Percentiles rank a stretch among this genome's conserved stretches.
phyloP scores from a whole-genome alignment of 2,329 filamentous ascomycete genomes.

The Cytospora paraplurivora region DNA sequence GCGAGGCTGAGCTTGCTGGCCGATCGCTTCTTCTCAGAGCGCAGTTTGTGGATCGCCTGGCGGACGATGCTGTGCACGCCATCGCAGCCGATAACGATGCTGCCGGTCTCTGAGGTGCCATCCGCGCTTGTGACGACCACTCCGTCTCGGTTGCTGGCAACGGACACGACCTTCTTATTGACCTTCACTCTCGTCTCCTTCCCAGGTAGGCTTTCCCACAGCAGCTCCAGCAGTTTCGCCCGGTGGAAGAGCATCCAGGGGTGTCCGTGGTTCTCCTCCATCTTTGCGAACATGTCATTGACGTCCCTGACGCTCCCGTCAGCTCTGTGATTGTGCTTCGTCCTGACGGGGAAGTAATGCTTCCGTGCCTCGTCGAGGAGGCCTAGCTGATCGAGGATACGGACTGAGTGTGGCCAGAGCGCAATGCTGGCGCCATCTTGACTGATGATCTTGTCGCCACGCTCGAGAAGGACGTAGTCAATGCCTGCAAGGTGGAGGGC shows the following conservation, averaged over 20 bases:
- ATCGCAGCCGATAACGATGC: slow-evolving; percentile 32
- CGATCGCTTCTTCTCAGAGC: not conserved
- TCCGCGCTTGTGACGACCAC: slow-evolving; percentile 29
- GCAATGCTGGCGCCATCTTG: slow-evolving; percentile 30
- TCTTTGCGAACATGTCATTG: slow-evolving; percentile 24
- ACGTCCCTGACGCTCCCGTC: slow-evolving; percentile 25
- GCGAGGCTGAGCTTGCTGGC: not conserved
- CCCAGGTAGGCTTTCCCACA: slow-evolving; percentile 28
- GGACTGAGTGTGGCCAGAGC: slow-evolving; percentile 31
- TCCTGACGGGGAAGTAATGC: slow-evolving; percentile 14
- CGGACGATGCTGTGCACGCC: slow-evolving; percentile 31
- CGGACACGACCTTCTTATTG: slow-evolving; percentile 27
- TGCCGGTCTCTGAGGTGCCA: slow-evolving; percentile 28
- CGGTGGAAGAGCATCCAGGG: slow-evolving; percentile 30
- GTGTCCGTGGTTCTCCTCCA: slow-evolving; percentile 29
- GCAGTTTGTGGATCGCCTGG: slow-evolving; percentile 17
- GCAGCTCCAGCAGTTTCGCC: slow-evolving; percentile 24
- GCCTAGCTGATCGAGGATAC: slow-evolving; percentile 36
- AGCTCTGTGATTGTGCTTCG: slow-evolving; percentile 17
- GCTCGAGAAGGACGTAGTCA: slow-evolving; percentile 36
- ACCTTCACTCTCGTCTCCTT: slow-evolving; percentile 23
- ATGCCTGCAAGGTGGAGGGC: slow-evolving; percentile 36
- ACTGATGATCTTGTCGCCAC: slow-evolving; percentile 26
- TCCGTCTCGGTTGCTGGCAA: slow-evolving; percentile 20
- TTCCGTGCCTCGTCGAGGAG: slow-evolving; percentile 27